Base-by-base conservation (phyloP, 495 filamentous ascomycete genomes). In the Penicillium ochrochloron region DNA sequence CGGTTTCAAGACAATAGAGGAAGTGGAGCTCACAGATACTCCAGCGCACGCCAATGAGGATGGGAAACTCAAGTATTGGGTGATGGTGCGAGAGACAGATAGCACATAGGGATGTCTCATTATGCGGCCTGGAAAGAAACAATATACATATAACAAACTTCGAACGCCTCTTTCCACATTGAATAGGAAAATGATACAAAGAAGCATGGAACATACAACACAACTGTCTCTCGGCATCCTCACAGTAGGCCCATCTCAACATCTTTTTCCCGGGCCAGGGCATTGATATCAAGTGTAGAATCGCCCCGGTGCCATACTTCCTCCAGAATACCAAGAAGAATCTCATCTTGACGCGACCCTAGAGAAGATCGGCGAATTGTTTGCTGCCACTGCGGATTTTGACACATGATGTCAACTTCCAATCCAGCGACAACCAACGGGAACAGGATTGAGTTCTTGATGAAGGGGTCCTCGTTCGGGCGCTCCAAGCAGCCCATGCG, bases 161-260 rank as follows among this genome's bases (percentile, higher is more conserved):
- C 5, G 10, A 25, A 25, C 19, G 10, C 44, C 10, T 1, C 44
- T 19, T 48, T 7, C 44, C 21, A 23, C 15, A 21, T 19, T 5
- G 3, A 14, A 48, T 11, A 48, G 21, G 23, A 48, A 31, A 63
- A 59, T 27, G 31, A 34, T 11, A 56, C 33, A 46, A 21, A 42
- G n/a, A 5, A 35, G 8, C 27, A 19, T 9, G 27, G 12, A n/a
- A n/a, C 15, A 19, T 34, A 29, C 27, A 34, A n/a, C 25, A 27
- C 25, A 9, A 33, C 1, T 15, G 15, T 25, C 19, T 21, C 2
- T 3, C 21, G 15, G 7, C 15, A n/a, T 34, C 9, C n/a, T 54
- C 42, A 79, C 27, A 75, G 39, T 23, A 77, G 51, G 4, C 73
- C 76, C 57, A 76, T 63, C 50, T 79, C 76, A 7, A 76, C 15